Percentiles rank a stretch among this genome's conserved stretches.
These are phyloP conservation scores for Graphilbum ipis-grandicollis DNA, from an alignment of 2,329 filamentous ascomycete species.

Conservation along the genomic window DNA sequence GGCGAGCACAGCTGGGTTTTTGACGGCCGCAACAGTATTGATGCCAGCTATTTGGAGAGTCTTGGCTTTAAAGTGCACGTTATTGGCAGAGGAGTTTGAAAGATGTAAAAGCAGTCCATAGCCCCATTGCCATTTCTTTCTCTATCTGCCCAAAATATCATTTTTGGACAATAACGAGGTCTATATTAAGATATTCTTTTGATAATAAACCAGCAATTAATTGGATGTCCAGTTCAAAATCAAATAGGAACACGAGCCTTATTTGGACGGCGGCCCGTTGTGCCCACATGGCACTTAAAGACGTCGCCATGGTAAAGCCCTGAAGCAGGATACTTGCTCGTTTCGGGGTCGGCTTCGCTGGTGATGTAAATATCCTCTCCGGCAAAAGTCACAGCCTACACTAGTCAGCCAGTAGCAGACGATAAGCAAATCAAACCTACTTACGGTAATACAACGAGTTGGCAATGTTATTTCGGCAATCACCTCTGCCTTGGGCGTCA, in stretches of 20 bases:
- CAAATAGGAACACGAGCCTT: not conserved
- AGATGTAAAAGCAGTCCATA: too few species aligned
- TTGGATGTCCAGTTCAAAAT: too few species aligned
- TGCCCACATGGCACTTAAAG: not conserved
- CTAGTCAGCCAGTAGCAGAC: not conserved
- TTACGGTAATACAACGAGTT: not conserved
- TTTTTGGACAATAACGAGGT: too few species aligned
- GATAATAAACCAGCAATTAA: too few species aligned
- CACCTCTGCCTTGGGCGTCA: not conserved
- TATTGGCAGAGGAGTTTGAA: constrained; percentile 6
- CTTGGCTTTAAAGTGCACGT: constrained; percentile 3
- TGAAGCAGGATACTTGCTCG: not conserved
- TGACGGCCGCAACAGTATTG: constrained; percentile 1
- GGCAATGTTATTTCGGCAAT: not conserved
- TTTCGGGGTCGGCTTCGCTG: not conserved
- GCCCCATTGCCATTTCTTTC: too few species aligned
- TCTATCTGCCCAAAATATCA: too few species aligned
- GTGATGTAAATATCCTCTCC: not conserved
- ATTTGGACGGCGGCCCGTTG: not conserved
- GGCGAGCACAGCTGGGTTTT: constrained; percentile 2
- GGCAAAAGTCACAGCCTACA: not conserved
- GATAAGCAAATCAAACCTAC: not conserved
- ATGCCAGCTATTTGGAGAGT: not conserved
- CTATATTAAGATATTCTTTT: too few species aligned
- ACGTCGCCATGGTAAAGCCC: not conserved